These are phyloP conservation scores for Sphaceloma murrayae DNA, from an alignment of 2,329 filamentous ascomycete species.

Conservation along the genomic window DNA sequence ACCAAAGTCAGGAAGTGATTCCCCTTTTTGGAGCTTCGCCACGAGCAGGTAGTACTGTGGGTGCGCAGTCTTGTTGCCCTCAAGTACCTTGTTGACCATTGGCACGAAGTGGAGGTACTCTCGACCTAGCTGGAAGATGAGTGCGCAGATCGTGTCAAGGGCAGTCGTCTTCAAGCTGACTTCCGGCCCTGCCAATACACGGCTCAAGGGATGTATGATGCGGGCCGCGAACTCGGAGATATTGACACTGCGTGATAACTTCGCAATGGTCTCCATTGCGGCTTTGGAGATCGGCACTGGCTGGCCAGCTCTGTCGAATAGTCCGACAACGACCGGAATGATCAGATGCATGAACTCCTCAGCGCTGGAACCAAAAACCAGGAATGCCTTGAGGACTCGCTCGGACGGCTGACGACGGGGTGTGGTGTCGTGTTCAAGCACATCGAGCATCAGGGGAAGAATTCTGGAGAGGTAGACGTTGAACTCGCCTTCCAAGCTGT, in stretches of 20 bases:
- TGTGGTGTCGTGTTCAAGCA: slow-evolving; percentile 76
- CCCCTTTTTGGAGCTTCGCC: slow-evolving; percentile 86
- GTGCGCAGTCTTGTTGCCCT: slow-evolving; percentile 71
- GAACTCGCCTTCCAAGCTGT: slow-evolving; percentile 93
- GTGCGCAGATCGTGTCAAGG: slow-evolving; percentile 83
- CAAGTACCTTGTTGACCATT: slow-evolving; percentile 78
- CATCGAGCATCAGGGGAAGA: slow-evolving; percentile 85
- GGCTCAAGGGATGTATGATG: slow-evolving; percentile 86
- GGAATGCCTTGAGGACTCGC: slow-evolving; percentile 83
- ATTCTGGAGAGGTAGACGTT: slow-evolving; percentile 87
- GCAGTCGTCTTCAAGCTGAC: slow-evolving; percentile 66
- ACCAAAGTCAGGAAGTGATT: slow-evolving; percentile 86
- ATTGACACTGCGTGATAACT: slow-evolving; percentile 91
- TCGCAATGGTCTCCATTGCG: slow-evolving; percentile 89
- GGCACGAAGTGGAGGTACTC: slow-evolving; percentile 93
- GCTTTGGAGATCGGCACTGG: slow-evolving; percentile 70
- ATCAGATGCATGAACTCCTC: slow-evolving; percentile 99
- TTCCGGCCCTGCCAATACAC: slow-evolving; percentile 68
- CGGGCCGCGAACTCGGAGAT: slow-evolving; percentile 93
- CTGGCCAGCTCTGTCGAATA: slow-evolving; percentile 83
- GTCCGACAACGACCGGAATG: slow-evolving; percentile 84
- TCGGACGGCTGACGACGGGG: slow-evolving; percentile 72
- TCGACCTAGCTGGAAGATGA: slow-evolving; percentile 91
- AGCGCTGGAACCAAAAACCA: slow-evolving; percentile 89
- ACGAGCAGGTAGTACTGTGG: slow-evolving; percentile 92